Base-by-base conservation (phyloP, 2,329 filamentous ascomycete genomes). In the Phaeomoniella chlamydospora region DNA sequence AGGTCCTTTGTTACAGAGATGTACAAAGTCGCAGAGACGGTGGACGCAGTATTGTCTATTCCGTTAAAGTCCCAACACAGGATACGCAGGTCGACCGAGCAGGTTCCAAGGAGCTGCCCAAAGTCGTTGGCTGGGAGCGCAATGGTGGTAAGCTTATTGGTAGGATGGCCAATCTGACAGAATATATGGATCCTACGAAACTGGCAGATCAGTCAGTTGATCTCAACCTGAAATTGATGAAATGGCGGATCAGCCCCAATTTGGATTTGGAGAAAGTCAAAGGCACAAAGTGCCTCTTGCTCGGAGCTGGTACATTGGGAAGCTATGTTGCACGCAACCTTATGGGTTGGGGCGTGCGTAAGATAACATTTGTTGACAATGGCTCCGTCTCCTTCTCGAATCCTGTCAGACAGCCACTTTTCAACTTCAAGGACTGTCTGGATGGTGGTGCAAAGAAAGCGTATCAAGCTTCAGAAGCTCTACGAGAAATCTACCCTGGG, bases 151-250 rank as follows among this genome's bases (percentile, higher is more conserved):
- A 92, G 52, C 65, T 96, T 13, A 73, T 74, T 13, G 77, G 82
- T 12, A 77, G 82, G 45, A 71, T 80, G 13, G 84, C 85, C 11
- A 85, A 92, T 49, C 67, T 98, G 5, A 80, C 81, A 14, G 85
- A 90, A 48, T 93, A 94, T 48, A 88, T 98, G 80, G 87, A 98
- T 51, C 88, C 90, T 4, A 66, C 71, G 19, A 77, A 65, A 47
- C 66, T 96, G 13, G 90, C 90, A 15, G 87, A 96, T 52, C 86
- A 93, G 54, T 86, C 87, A 1, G 88, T 96, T 6, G 90, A 98
- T 51, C 69, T 98, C 39, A 98, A 98, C 51, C 67, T 96, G 41
- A 96, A 96, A 59, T 70, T 98, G 39, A 98, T 98, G 78, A 98
- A 94, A 61, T 98, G 90, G 90, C 78, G 90, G 29, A 85, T 98